phyloP scores from a whole-genome alignment of 805 yeast genomes.

The Debaryomyces maramus region DNA sequence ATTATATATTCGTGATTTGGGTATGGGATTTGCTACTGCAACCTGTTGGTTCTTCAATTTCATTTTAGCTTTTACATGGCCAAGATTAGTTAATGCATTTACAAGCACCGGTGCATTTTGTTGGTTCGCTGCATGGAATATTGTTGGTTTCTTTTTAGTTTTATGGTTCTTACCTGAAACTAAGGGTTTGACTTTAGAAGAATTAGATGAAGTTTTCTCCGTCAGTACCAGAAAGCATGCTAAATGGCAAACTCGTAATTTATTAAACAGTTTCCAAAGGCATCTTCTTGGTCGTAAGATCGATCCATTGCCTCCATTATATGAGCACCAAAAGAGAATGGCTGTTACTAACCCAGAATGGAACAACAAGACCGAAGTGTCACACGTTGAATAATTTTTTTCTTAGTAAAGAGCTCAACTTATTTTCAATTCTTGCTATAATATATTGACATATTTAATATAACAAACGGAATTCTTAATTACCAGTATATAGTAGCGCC shows the following conservation, averaged over 20 bases:
- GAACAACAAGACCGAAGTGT: conserved; percentile 57
- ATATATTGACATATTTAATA: too few relatives aligned
- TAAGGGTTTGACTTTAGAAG: conserved; percentile 65
- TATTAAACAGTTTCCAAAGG: conserved; percentile 46
- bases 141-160: conserved; percentile 66
- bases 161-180: conserved; percentile 75
- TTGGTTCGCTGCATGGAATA: conserved; percentile 84
- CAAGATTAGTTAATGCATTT: conserved; percentile 63
- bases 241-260: conserved; percentile 30
- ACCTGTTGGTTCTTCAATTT: conserved; percentile 75
- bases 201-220: conserved; percentile 69
- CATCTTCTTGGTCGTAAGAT: conserved; percentile 47
- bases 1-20: conserved; percentile 73
- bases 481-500: too few relatives aligned
- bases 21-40: conserved; percentile 78
- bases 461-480: too few relatives aligned
- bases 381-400: conserved; percentile 46
- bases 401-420: too few relatives aligned
- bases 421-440: too few relatives aligned
- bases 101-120: conserved; percentile 85
- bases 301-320: conserved; percentile 53
- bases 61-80: conserved; percentile 75
- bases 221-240: conserved; percentile 62
- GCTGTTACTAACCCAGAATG: conserved; percentile 62
- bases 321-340: conserved; percentile 51